Base-by-base conservation (phyloP, 441 rosid genomes). In the Populus hybrid region DNA sequence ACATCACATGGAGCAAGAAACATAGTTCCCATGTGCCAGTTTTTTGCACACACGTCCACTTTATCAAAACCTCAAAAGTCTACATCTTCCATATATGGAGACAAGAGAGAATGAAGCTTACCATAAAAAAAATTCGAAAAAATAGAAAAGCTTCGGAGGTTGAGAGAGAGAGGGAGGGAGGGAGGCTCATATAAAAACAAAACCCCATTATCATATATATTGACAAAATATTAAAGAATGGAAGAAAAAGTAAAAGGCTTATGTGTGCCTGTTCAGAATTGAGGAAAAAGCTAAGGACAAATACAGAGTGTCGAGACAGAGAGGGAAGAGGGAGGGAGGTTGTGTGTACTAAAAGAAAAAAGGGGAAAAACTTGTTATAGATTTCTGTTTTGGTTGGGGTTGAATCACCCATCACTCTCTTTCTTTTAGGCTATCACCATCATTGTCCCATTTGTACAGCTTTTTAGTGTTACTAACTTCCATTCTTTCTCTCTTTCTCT, bases 381-480 rank as follows among this genome's bases (percentile, higher is more conserved):
- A 77, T 84, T 82, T 78, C 72, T 57, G 77, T 83, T 77, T 75
- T 82, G 78, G 74, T 67, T 79, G 76, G 77, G 68, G 72, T 75
- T 76, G 76, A 70, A 77, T 71, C 57, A 26, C 42, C 36, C 71
- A 69, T 38, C 35, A 14, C 42, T 10, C 69, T 16, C 40, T 23
- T 73, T 63, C 69, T 32, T 68, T 83, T 79, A 76, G 83, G 66
- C 79, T 75, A 79, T 86, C 88, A 69, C 86, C 80, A 86, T 85
- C 87, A 83, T 84, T 82, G 86, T 78, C 80, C 73, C 73, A 75
- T 80, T 76, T 71, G 72, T 74, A 73, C 76, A 75, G 71, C n/a
- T n/a, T 30, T 35, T 8, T 5, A 6, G 16, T 28, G 61, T 74
- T 6, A 36, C 7, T 42, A 50, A n/a, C 75, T 59, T 50, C 59